Base-by-base conservation (phyloP, 1,284 basidiomycete genomes). In the Pseudozyma pruni region DNA sequence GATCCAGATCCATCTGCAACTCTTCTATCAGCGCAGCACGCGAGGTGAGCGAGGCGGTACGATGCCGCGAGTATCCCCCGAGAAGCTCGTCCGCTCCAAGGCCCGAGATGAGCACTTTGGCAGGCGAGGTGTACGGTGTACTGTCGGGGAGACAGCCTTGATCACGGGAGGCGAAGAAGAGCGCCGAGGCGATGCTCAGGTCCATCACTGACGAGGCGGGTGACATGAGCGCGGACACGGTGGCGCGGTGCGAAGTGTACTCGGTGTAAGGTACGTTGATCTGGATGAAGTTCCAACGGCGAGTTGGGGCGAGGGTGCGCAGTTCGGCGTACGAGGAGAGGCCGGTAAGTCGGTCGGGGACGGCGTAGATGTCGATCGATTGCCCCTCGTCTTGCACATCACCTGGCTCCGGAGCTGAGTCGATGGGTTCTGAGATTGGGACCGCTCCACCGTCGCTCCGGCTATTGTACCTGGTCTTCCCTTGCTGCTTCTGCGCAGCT, bases 51-150 rank as follows among this genome's bases (percentile, higher is more conserved):
- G 29, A 19, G 81, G 88, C 98, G 0, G 90, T 91, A 13, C 92
- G 88, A 84, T 98, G 94, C 44, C 96, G 87, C 1, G 91, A 88
- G 83, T 99, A 99, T 0, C 96, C 96, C 1, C 93, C 96, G 1
- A 98, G 86, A 25, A 97, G 86, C 82, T 98, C 95, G 81, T 98
- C 95, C 0, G 96, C 93, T 0, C 96, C 96, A 2, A 99, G 85
- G 0, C 96, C 96, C 59, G 90, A 95, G 20, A 99, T 83, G 16
- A 97, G 85, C 0, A 98, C 93, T 38, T 89, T 88, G 0, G 95
- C 92, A 3, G 86, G 82, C 56, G 91, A 92, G 0, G 84, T 86
- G 81, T 96, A 95, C 8, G 55, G 20, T 4, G 22, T 9, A 19
- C 46, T 22, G 19, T n/a, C 8, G 22, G 5, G 27, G 8, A 60